Evolutionary conservation across 306 rosid species (phyloP).

Genomic region (Medicago lupulina): DNA sequence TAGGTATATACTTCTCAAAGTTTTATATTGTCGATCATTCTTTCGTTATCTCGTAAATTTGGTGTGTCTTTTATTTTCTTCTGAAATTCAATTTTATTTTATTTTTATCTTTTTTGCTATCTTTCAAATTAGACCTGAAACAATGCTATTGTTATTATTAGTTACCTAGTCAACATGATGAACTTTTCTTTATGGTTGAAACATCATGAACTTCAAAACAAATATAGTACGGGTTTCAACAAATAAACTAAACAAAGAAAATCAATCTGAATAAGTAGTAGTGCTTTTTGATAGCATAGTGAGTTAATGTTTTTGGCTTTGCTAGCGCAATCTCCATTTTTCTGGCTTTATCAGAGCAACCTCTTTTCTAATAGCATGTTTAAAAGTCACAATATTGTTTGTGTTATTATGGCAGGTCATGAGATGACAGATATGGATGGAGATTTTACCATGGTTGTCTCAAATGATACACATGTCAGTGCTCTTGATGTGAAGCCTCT

Average conservation of each 20-base stretch:
- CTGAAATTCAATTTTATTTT: too few relatives aligned
- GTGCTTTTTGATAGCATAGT: neutral
- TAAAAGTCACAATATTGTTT: neutral
- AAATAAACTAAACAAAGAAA: neutral
- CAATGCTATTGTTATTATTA: too few relatives aligned
- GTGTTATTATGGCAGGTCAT: neutral
- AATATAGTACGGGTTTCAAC: too few relatives aligned
- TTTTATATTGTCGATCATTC: too few relatives aligned
- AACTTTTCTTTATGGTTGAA: neutral
- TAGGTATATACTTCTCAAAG: too few relatives aligned
- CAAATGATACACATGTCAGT: neutral
- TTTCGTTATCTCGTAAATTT: too few relatives aligned
- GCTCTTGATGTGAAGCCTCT: neutral
- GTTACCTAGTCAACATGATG: neutral
- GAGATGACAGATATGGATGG: neutral
- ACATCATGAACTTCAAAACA: neutral
- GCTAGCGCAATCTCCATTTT: neutral
- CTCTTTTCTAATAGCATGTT: neutral
- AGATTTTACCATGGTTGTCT: neutral
- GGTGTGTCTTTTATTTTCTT: too few relatives aligned
- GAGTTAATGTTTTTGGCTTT: neutral
- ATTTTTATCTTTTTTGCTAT: too few relatives aligned
- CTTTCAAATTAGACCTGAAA: too few relatives aligned
- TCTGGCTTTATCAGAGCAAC: neutral
- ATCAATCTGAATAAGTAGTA: neutral